Evolutionary conservation across 345 rosid species (phyloP), one percentile per base, ranked within the genome.

Genomic region (Salix viminalis): DNA sequence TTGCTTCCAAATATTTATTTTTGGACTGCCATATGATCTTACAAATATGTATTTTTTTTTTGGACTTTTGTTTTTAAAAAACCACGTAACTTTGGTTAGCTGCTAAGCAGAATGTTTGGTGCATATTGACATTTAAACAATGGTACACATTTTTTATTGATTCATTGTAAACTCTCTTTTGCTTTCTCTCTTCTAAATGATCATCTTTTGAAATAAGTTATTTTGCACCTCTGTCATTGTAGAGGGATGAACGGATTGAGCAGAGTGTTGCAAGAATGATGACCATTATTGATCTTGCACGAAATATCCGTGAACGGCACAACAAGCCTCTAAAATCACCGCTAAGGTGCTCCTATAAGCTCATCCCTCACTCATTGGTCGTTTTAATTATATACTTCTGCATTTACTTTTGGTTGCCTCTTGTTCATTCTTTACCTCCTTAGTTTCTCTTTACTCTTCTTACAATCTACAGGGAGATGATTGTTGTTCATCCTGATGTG

Each of bases 291-390:
- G 99, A 96, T 84, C 92, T 90, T 83, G 98, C 96, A 7, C 93
- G 99, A 37, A 96, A 94, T 83, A 92, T 94, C 82, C 97, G 99
- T 71, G 98, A 96, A 79, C 92, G 94, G 56, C 93, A 96, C 84
- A 89, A 85, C 84, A 86, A 91, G 69, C 98, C 99, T 76, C 88
- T 96, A 73, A 96, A 94, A 88, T 91, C 93, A 60, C 99, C 99
- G 48, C 85, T 96, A 42, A 92, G 93, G 99, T 93, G 54, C 83
- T 79, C 65, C 10, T 80, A 61, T n/a, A 56, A 56, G 48, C 32
- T 58, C 60, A 71, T 44, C 36, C 46, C 36, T 52, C 69, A 30
- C 69, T 83, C 48, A 46, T 65, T 46, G 64, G 54, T 75, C 26
- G 23, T 52, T 62, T 72, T 13, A 32, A 21, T 52, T 30, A 26